Base-by-base conservation (phyloP, 2,329 filamentous ascomycete species). In the Penicillium sclerotiorum region DNA sequence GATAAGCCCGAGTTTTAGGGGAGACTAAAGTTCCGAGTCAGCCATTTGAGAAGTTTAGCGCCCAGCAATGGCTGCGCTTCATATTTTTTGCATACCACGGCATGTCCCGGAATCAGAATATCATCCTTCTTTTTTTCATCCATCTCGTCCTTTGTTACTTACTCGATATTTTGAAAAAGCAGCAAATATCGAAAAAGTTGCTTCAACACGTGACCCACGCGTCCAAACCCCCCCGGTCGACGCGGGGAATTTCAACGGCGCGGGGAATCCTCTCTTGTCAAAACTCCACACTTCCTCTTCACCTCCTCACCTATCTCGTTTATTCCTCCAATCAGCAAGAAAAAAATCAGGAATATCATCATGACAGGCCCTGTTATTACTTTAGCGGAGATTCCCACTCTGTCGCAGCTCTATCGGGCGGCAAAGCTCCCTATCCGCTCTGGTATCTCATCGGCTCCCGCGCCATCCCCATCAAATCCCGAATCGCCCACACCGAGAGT, bases 401-500 rank as follows among this genome's bases (percentile, higher is more conserved):
- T 75, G n/a, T 76, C 78, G 30, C 71, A 81, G 36, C 83, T 93
- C 53, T 94, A 93, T 76, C 79, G 80, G 60, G 69, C 77, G 15
- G 74, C 77, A 50, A 74, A 76, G 15, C 33, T 36, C 8, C 54
- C 75, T 89, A 35, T 32, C 50, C 23, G 61, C 72, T 15, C 32
- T 9, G 15, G 4, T 36, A 36, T 17, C 30, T n/a, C 30, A 36
- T 17, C 15, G 6, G 15, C 15, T 18, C 15, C 8, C n/a, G 11
- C 4, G 12, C n/a, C 8, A 36, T 36, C 15, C 15, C 8, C 33
- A 36, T 36, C 33, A 36, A 13, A n/a, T 8, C n/a, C 20, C 11
- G 21, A n/a, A 9, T 30, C 25, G n/a, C 15, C 11, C n/a, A 18
- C 40, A 6, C 17, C 67, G 17, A 43, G 40, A 15, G 13, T 23